Evolutionary conservation across 768 basidiomycete genomes (phyloP).

Genomic region (Rhizopogon sp.): DNA sequence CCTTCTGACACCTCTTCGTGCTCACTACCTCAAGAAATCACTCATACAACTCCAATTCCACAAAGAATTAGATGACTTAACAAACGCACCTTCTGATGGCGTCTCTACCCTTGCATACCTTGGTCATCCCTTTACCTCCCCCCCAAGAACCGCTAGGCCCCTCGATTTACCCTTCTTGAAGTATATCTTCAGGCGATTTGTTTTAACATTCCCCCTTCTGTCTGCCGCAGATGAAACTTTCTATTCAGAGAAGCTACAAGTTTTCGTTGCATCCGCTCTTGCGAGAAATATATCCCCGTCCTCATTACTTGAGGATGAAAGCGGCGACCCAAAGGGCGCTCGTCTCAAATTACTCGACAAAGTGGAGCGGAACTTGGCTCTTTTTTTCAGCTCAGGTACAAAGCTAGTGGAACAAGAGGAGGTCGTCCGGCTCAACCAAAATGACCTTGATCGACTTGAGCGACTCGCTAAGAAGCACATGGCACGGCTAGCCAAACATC

Average conservation of each 20-base stretch:
- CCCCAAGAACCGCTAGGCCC: conserved; percentile 49
- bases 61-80: conserved; percentile 70
- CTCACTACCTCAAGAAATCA: conserved; percentile 98
- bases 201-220: conserved; percentile 95
- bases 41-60: conserved; percentile 83
- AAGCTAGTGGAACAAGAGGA: conserved; percentile 85
- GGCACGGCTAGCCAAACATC: conserved; percentile 39
- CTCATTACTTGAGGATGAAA: conserved; percentile 51
- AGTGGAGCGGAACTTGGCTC: conserved; percentile 77
- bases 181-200: conserved; percentile 88
- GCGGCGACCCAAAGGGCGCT: conserved; percentile 44
- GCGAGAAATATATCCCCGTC: conserved; percentile 70
- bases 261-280: conserved; percentile 81
- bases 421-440: conserved; percentile 83
- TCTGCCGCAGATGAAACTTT: conserved; percentile 84
- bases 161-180: conserved; percentile 84
- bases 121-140: conserved; percentile 80
- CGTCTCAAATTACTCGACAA: conserved; percentile 69
- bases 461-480: conserved; percentile 59
- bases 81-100: conserved; percentile 36
- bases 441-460: conserved; percentile 79
- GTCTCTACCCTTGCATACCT: conserved; percentile 78
- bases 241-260: conserved; percentile 92
- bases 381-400: conserved; percentile 78
- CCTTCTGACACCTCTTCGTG: conserved; percentile 76